A percentile compares a stretch with the other conserved stretches of the same genome.
phyloP scores from a whole-genome alignment of 2,329 filamentous ascomycete species.

The Cladosporium sp. region DNA sequence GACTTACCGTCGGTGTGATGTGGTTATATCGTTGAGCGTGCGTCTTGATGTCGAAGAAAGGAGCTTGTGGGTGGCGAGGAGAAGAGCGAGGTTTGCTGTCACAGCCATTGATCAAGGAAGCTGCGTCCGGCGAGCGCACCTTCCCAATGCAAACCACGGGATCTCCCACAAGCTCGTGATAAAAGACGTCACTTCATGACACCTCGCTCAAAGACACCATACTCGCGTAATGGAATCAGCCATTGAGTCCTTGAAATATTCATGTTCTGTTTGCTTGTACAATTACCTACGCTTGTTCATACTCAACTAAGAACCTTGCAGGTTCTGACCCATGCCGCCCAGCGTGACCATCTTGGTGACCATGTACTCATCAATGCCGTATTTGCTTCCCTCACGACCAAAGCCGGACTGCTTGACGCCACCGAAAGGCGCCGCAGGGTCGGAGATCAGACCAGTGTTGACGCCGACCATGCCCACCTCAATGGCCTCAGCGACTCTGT shows the following conservation, averaged over 20 bases:
- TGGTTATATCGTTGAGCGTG: too few relatives aligned
- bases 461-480: conserved; percentile 30
- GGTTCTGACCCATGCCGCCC: conserved; percentile 57
- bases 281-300: neutral
- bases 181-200: too few relatives aligned
- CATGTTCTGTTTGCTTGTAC: conserved; percentile 4
- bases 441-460: conserved; percentile 49
- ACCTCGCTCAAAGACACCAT: neutral
- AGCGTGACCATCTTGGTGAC: conserved; percentile 48
- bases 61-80: too few relatives aligned
- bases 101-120: neutral
- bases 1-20: too few relatives aligned
- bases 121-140: neutral
- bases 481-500: conserved; percentile 61
- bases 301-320: conserved; percentile 38
- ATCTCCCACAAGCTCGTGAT: too few relatives aligned
- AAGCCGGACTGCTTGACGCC: conserved; percentile 50
- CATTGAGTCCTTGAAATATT: neutral
- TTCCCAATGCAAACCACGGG: neutral
- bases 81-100: too few relatives aligned
- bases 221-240: neutral
- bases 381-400: conserved; percentile 47
- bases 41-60: too few relatives aligned
- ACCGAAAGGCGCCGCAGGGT: conserved; percentile 44
- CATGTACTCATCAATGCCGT: conserved; percentile 49